Evolutionary conservation across 2,329 filamentous ascomycete genomes (phyloP), one percentile per base, ranked within the genome.

Genomic region (Exophiala lecanii-corni): DNA sequence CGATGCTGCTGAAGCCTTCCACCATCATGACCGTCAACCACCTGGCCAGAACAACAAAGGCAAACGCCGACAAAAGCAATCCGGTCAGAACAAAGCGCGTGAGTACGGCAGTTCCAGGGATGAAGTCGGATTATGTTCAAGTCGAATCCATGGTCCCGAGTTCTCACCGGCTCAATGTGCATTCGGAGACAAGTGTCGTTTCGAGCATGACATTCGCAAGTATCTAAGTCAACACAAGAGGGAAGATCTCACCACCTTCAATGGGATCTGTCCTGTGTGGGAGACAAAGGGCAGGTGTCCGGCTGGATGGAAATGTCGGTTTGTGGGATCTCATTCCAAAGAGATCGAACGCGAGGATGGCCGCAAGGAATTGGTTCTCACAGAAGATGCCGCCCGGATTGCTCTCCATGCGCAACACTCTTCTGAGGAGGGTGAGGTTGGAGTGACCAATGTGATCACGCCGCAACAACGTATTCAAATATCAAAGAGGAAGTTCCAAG

Each of bases 261-360:
- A 73, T 31, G 84, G 86, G 5, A 73, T 83, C 49, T 98, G 92
- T 59, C 91, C 89, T 1, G 76, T 94, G 6, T 96, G 81, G 63
- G 82, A 86, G 53, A 71, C 73, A 12, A 78, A 83, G 51, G 89
- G 89, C 9, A 79, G 74, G 49, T 98, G 92, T 57, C 75, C 78
- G 36, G 79, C 84, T 10, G 92, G 92, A 4, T 98, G 91, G 89
- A 94, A 91, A 62, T 98, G 92, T 62, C 84, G 91, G 16, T 94
- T 96, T 59, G 84, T 87, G 23, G 77, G 77, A 50, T 94, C 87
- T 50, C 92, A 98, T 66, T 92, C 88, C 57, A 75, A 81, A 50
- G 91, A 97, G 66, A 67, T 86, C 17, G 79, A 85, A 53, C 79
- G 73, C 15, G 81, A 82, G 41, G 89, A 94, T 62, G 91, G 89